A percentile compares a stretch with the other conserved stretches of the same genome.
Conservation (phyloP, 495 filamentous ascomycete species). For the Elasticomyces elasticus region DNA sequence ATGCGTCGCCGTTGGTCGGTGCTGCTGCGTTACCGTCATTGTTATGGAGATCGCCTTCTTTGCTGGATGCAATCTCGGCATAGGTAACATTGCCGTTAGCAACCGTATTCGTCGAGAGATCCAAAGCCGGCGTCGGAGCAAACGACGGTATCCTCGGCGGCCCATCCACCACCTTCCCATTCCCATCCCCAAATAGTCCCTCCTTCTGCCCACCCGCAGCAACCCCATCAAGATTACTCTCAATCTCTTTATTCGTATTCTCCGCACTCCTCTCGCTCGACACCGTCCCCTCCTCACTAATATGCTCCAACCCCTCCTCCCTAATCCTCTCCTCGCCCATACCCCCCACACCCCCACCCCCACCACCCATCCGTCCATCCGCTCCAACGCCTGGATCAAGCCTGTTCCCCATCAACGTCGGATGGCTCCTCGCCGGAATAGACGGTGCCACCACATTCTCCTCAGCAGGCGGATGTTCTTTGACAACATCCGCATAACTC, state of each 20-base stretch:
- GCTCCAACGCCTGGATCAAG: constrained; percentile 2
- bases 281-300: neutral
- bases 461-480: constrained; percentile 1
- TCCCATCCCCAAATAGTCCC: neutral
- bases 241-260: no score
- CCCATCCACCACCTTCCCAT: no score
- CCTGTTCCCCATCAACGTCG: constrained; percentile 3
- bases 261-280: neutral
- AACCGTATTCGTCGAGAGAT: neutral
- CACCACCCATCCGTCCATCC: constrained; percentile 1
- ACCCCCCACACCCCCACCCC: constrained; percentile 3
- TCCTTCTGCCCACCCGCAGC: no score
- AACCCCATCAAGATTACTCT: no score
- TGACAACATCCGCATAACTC: constrained; percentile 11
- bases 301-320: constrained; percentile 3
- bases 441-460: neutral
- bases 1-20: no score
- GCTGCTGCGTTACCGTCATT: no score
- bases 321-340: neutral
- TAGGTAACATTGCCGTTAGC: no score
- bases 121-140: neutral
- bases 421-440: neutral
- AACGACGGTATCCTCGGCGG: no score
- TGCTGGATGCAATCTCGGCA: no score
- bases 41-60: no score